Evolutionary conservation across 129 eudicot species (phyloP).

Genomic region (Chrysanthemum seticuspe): DNA sequence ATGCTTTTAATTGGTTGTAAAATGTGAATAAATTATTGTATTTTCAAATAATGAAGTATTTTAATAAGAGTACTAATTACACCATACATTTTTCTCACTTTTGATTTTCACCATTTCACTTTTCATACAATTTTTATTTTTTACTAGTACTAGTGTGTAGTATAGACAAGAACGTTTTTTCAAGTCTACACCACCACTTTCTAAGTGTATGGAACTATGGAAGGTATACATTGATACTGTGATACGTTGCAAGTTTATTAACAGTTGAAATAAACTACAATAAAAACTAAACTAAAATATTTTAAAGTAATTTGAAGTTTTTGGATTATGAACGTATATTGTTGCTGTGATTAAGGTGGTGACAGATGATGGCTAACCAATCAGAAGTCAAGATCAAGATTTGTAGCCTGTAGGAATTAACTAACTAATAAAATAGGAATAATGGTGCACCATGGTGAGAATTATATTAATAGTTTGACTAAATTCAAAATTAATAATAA

Average conservation of each 20-base stretch:
- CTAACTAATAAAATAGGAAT: background rate
- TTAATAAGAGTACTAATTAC: no score
- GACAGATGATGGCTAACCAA: constrained; percentile 19
- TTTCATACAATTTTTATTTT: no score
- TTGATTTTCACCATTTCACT: no score
- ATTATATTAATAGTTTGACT: constrained; percentile 25
- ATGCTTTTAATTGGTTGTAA: no score
- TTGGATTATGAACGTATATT: constrained; percentile 19
- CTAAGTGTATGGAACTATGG: no score
- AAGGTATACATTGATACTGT: no score
- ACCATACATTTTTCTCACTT: no score
- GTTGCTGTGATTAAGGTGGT: constrained; percentile 35
- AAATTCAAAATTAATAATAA: constrained; percentile 20
- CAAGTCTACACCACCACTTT: background rate
- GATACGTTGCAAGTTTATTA: background rate
- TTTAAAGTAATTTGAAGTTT: background rate
- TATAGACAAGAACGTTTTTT: no score
- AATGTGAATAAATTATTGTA: no score
- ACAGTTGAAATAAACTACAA: background rate
- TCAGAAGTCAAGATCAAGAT: constrained; percentile 39
- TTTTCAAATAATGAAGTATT: no score
- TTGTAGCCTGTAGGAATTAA: constrained; percentile 13
- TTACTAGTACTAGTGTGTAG: no score
- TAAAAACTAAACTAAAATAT: no score
- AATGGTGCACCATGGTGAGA: constrained; percentile 14